Conservation (phyloP, 257 asterid species). For the Nicotiana undulata region DNA sequence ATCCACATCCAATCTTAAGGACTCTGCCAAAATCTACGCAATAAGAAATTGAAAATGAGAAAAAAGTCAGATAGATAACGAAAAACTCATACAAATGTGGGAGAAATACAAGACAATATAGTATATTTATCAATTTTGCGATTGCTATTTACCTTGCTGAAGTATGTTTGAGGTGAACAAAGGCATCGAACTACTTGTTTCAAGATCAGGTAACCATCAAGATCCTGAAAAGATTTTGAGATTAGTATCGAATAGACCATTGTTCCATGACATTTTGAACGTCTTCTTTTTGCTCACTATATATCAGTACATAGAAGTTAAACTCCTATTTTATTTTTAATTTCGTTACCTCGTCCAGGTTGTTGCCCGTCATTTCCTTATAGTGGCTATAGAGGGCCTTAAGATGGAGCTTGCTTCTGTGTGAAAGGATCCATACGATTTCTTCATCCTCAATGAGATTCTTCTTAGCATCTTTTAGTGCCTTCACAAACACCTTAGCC, state of each 20-base stretch:
- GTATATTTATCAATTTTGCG: background rate
- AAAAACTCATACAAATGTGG: background rate
- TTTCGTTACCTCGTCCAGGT: slow-evolving; percentile 51
- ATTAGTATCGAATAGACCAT: background rate
- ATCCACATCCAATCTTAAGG: slow-evolving; percentile 38
- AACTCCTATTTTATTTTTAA: background rate
- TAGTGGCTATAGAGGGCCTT: slow-evolving; percentile 49
- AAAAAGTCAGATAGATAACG: background rate
- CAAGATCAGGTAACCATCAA: slow-evolving; percentile 24
- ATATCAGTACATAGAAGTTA: background rate
- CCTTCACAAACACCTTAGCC: slow-evolving; percentile 45
- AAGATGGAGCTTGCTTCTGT: slow-evolving; percentile 75
- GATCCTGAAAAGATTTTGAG: slow-evolving; percentile 32
- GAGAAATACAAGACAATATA: background rate
- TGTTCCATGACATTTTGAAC: too few species aligned
- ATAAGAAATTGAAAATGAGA: background rate
- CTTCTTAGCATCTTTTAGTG: slow-evolving; percentile 21
- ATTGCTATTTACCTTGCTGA: slow-evolving; percentile 40
- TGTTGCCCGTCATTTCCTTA: slow-evolving; percentile 49
- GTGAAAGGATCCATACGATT: slow-evolving; percentile 51
- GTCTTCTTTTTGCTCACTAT: too few species aligned
- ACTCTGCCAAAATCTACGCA: slow-evolving; percentile 39
- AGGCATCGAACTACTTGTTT: slow-evolving; percentile 58
- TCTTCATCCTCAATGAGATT: slow-evolving; percentile 39
- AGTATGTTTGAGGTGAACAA: slow-evolving; percentile 50